Evolutionary conservation across 495 filamentous ascomycete genomes (phyloP).

Genomic region (Penicillium atrosanguineum): DNA sequence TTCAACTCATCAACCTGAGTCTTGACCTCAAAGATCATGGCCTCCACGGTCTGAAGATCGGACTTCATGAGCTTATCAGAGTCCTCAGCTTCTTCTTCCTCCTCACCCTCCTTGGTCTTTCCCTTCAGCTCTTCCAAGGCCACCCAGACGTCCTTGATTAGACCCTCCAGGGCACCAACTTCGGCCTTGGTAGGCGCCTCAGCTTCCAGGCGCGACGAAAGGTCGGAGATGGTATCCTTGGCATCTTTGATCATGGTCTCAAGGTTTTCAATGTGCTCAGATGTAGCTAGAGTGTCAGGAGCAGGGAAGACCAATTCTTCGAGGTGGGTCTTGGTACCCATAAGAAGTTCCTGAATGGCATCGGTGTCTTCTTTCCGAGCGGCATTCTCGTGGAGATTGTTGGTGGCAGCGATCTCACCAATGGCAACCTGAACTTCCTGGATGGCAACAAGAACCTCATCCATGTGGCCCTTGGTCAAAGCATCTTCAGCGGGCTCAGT

Average conservation of each 20-base stretch:
- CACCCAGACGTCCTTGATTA: slow-evolving; percentile 70
- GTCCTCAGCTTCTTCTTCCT: slow-evolving; percentile 55
- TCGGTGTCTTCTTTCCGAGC: slow-evolving; percentile 74
- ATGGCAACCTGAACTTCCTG: slow-evolving; percentile 59
- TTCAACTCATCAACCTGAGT: slow-evolving; percentile 67
- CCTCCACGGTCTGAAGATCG: slow-evolving; percentile 74
- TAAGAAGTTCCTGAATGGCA: slow-evolving; percentile 83
- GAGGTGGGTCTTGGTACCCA: slow-evolving; percentile 77
- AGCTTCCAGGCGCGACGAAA: slow-evolving; percentile 57
- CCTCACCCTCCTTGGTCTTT: slow-evolving; percentile 38
- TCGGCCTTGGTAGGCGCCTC: slow-evolving; percentile 72
- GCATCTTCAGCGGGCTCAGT: slow-evolving; percentile 41
- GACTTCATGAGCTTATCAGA: slow-evolving; percentile 69
- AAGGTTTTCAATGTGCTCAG: slow-evolving; percentile 72
- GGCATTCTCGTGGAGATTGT: slow-evolving; percentile 30
- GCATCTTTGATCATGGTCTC: slow-evolving; percentile 69
- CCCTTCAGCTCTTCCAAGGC: slow-evolving; percentile 77
- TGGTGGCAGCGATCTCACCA: slow-evolving; percentile 38
- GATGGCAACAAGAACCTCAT: slow-evolving; percentile 55
- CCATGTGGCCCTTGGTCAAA: slow-evolving; percentile 59
- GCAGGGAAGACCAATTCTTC: slow-evolving; percentile 72
- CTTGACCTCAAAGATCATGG: slow-evolving; percentile 78
- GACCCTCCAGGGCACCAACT: slow-evolving; percentile 66
- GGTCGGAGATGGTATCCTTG: slow-evolving; percentile 61
- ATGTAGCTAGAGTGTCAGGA: slow-evolving; percentile 57